Base-by-base conservation (phyloP, 306 rosid species). In the Delonix regia region DNA sequence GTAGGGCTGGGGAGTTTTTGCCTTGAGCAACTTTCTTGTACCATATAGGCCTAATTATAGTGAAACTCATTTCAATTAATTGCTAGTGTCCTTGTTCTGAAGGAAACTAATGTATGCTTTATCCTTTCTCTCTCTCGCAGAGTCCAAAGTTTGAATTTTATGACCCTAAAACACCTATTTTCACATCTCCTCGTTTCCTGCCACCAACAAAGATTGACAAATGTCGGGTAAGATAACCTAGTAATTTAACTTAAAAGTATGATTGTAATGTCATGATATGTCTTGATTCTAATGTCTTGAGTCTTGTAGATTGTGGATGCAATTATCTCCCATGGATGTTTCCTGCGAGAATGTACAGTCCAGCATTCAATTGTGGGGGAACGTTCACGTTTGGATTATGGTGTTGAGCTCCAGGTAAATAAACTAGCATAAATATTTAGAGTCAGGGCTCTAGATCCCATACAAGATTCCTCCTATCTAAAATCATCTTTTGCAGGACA, bases 121-220 rank as follows among this genome's bases (percentile, higher is more conserved):
- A 53, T 80, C 64, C 41, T 67, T 39, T 34, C 78, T 66, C 69
- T 66, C 69, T 62, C 78, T 73, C 77, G 78, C 90, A 92, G 99
- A 64, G 59, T 28, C 92, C 97, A 1, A 87, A 75, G 83, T 94
- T 92, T 72, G 79, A 92, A 75, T 94, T 94, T 71, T 94, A 94
- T 74, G 97, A 94, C 74, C 93, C 97, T 13, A 90, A 88, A 85
- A 92, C 95, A 21, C 97, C 99, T 7, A 81, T 94, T 75, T 94
- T 73, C 86, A 92, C 99, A 22, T 94, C 97, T 82, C 99, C 97
- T 41, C 75, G 92, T 69, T 94, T 94, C 90, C 87, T 94, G 41
- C 99, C 99, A 25, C 99, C 99, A 73, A 90, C 99, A 18, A 94
- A 94, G 95, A 90, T 94, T 1, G 99, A 94, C 28, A 86, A 83